Conservation (phyloP, 2,329 filamentous ascomycete genomes). For the Mollisiaceae sp. region DNA sequence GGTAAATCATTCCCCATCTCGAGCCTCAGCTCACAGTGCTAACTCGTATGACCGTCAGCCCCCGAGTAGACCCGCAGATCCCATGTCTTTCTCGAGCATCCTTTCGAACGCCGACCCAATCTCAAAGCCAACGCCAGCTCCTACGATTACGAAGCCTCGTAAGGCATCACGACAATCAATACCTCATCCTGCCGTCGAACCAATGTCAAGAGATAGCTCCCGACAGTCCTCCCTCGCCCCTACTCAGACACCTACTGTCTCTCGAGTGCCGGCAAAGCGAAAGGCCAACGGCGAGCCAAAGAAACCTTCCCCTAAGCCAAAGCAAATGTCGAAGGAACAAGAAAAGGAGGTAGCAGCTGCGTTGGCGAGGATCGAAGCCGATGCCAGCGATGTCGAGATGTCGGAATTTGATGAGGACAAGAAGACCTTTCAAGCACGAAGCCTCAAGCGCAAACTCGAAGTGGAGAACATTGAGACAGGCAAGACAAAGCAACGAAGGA, state of each 20-base stretch:
- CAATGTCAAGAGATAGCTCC: constrained; percentile 39
- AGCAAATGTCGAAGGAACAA: constrained; percentile 60
- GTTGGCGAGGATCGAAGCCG: constrained; percentile 63
- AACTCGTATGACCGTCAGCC: constrained; percentile 54
- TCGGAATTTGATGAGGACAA: constrained; percentile 56
- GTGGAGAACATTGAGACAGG: constrained; percentile 65
- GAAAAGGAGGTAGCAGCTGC: constrained; percentile 72
- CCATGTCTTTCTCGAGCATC: constrained; percentile 96
- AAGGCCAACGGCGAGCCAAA: constrained; percentile 58
- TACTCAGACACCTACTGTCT: constrained; percentile 47
- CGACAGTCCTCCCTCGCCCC: constrained; percentile 56
- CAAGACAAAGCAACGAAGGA: constrained; percentile 66
- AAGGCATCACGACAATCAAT: constrained; percentile 37
- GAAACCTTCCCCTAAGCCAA: constrained; percentile 54
- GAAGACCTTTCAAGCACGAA: constrained; percentile 58
- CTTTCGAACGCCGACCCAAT: constrained; percentile 78
- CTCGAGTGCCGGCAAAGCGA: constrained; percentile 49
- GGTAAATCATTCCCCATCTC: constrained; percentile 30
- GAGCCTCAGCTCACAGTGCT: constrained; percentile 20
- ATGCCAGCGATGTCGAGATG: constrained; percentile 62
- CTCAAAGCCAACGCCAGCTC: constrained; percentile 54
- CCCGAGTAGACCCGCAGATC: constrained; percentile 75
- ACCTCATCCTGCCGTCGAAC: constrained; percentile 32
- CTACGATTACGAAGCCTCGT: constrained; percentile 35
- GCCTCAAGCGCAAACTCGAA: constrained; percentile 71